These are phyloP conservation scores for Venturia asperata DNA, from an alignment of 2,329 filamentous ascomycete species.

Conservation along the genomic window DNA sequence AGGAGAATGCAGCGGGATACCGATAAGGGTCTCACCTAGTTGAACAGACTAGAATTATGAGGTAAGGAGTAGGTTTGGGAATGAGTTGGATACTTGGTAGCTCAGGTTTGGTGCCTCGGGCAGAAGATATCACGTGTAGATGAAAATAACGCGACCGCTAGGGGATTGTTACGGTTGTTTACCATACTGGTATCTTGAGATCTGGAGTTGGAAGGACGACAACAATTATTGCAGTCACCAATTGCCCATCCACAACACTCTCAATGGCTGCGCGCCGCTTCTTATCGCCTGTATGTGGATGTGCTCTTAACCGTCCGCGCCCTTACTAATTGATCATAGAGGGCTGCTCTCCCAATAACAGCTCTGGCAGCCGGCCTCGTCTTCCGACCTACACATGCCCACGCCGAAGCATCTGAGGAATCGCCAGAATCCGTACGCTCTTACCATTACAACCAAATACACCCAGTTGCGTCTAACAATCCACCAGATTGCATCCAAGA, in stretches of 20 bases:
- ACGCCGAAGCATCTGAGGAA: slow-evolving; percentile 41
- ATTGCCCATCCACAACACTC: slow-evolving; percentile 18
- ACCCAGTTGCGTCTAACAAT: background rate
- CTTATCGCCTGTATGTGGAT: slow-evolving; percentile 12
- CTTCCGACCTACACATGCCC: slow-evolving; percentile 40
- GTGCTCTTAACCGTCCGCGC: background rate
- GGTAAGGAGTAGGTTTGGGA: too few species aligned
- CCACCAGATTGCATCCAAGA: slow-evolving; percentile 22
- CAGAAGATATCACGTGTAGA: background rate
- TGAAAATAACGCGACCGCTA: background rate
- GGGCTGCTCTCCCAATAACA: slow-evolving; percentile 11
- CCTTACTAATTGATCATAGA: slow-evolving; percentile 1
- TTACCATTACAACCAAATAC: background rate
- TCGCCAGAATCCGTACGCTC: slow-evolving; percentile 23
- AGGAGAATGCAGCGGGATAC: too few species aligned
- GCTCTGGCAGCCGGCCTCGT: slow-evolving; percentile 35
- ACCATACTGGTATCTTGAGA: background rate
- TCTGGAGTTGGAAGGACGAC: background rate
- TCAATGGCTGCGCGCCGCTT: slow-evolving; percentile 17
- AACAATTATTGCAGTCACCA: slow-evolving; percentile 7
- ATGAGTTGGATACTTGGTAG: too few species aligned
- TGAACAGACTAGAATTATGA: too few species aligned
- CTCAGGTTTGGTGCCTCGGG: too few species aligned
- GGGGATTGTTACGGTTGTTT: background rate
- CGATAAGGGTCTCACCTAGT: too few species aligned